phyloP scores from a whole-genome alignment of 2,329 filamentous ascomycete species.

The Fusarium cicatricum region DNA sequence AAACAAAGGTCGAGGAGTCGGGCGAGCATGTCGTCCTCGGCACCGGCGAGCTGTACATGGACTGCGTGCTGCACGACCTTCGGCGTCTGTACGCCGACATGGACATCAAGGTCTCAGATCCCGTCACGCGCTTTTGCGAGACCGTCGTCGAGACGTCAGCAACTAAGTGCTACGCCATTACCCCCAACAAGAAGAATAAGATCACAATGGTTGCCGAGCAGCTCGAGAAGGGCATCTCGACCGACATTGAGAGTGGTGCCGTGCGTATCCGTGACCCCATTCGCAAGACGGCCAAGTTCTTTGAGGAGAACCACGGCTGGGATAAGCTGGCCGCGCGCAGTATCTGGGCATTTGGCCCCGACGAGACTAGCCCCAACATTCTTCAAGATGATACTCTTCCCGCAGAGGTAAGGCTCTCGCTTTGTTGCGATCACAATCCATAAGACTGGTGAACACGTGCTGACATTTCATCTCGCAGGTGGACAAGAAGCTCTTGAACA shows the following conservation, averaged over 20 bases:
- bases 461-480: constrained; percentile 59
- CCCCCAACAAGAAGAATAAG: constrained; percentile 99
- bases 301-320: constrained; percentile 97
- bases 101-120: constrained; percentile 99
- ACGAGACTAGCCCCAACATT: constrained; percentile 94
- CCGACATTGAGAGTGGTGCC: constrained; percentile 89
- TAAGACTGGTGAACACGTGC: not conserved
- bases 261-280: constrained; percentile 94
- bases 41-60: constrained; percentile 99
- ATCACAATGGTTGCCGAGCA: constrained; percentile 98
- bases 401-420: constrained; percentile 69
- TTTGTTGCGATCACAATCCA: not conserved
- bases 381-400: constrained; percentile 96
- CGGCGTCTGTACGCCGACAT: constrained; percentile 95
- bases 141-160: constrained; percentile 97
- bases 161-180: constrained; percentile 97
- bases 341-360: constrained; percentile 98
- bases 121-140: constrained; percentile 96
- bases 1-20: constrained; percentile 97
- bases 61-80: constrained; percentile 95
- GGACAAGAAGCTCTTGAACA: constrained; percentile 88
- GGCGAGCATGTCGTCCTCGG: constrained; percentile 95
- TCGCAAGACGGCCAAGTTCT: constrained; percentile 93
- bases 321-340: constrained; percentile 92
- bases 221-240: constrained; percentile 90